These are phyloP conservation scores for Apiotrichum mycotoxinovorans DNA, from an alignment of 1,284 basidiomycete species.

Conservation along the genomic window DNA sequence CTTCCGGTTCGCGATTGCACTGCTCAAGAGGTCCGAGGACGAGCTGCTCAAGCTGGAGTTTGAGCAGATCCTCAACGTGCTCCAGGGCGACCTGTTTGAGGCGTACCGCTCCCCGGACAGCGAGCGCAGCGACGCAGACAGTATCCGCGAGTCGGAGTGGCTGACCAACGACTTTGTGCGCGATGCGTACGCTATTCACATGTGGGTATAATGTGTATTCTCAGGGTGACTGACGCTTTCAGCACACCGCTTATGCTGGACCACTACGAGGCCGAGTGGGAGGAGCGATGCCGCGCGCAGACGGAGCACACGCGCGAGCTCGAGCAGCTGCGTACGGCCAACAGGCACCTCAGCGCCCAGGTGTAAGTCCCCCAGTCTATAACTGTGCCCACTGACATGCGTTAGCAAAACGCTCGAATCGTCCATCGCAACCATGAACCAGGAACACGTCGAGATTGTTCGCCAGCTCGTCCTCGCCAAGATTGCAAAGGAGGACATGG, in stretches of 20 bases:
- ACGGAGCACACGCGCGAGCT: conserved; percentile 76
- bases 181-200: conserved; percentile 74
- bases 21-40: conserved; percentile 86
- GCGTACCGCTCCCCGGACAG: conserved; percentile 60
- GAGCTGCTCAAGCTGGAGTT: conserved; percentile 73
- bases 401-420: conserved; percentile 71
- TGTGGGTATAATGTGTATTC: conserved; percentile 51
- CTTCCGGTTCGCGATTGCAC: conserved; percentile 86
- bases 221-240: neutral
- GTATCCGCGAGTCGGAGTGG: conserved; percentile 51
- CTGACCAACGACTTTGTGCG: conserved; percentile 75
- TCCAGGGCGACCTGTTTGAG: conserved; percentile 79
- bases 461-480: conserved; percentile 85
- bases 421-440: conserved; percentile 65
- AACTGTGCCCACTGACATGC: neutral
- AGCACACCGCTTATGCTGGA: conserved; percentile 86
- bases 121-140: neutral
- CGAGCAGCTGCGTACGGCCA: conserved; percentile 71
- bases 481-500: conserved; percentile 81
- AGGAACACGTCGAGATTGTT: conserved; percentile 55
- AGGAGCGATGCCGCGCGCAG: conserved; percentile 63
- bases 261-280: conserved; percentile 79
- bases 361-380: conserved; percentile 58
- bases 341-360: conserved; percentile 70
- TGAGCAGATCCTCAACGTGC: conserved; percentile 76